Base-by-base conservation (phyloP, 1,139 yeast genomes). In the Lodderomyces metapsilosis region DNA sequence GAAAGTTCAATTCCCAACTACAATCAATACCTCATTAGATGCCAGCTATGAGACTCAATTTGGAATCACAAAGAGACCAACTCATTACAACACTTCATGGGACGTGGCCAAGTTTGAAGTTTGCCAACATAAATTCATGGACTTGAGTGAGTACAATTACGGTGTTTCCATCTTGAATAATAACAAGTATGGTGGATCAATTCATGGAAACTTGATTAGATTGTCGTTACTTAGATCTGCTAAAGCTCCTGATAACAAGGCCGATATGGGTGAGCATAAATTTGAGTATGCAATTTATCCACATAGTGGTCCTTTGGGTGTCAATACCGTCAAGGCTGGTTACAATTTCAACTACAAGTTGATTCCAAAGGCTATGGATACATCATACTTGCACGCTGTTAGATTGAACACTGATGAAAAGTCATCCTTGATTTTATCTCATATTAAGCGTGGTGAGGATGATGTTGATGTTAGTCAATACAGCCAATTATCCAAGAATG, bases 71-170 rank as follows among this genome's bases (percentile, higher is more conserved):
- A 81, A 78, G 53, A 79, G 98, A 52, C 95, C 98, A 36, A 92
- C 98, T 0, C 98, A 91, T 61, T 91, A 74, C 67, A 92, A 92
- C 59, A 91, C 98, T 1, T 69, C 88, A 1, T 91, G 98, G 98
- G 98, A 91, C 57, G 84, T 84, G 33, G 98, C 98, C 46, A 89
- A 89, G 62, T 92, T 92, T 62, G 98, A 92, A 64, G 96, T 89
- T 16, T 88, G 96, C 53, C 91, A 86, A 54, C 98, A 92, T 63
- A 87, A 88, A 58, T 92, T 88, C 68, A 91, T 94, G 58, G 98
- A 92, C 59, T 81, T 87, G 56, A 84, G 95, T 28, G 98, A 88
- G 55, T 78, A 70, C 61, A 79, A 78, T 47, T 89, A 88, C 57
- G 98, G 98, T 55, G 95, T 89, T n/a, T 76, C 95, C 0, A 65